These are phyloP conservation scores for Capronia epimyces DNA, from an alignment of 2,329 filamentous ascomycete species.

Conservation along the genomic window DNA sequence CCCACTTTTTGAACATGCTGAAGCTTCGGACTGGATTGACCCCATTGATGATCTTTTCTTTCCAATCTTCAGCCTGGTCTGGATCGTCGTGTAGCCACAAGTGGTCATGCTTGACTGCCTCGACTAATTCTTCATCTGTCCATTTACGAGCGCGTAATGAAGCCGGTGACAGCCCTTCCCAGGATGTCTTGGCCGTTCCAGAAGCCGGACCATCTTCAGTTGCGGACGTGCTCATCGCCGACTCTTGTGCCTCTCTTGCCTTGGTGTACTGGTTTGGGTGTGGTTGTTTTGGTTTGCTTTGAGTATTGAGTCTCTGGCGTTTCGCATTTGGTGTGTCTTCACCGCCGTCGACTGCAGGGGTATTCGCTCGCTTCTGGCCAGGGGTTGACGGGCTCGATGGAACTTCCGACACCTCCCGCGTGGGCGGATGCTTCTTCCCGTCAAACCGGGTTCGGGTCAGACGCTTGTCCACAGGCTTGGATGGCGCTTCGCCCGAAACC, in stretches of 20 bases:
- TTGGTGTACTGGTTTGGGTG: slow-evolving; percentile 28
- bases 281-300: slow-evolving; percentile 21
- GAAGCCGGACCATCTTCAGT: slow-evolving; percentile 6
- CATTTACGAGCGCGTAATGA: slow-evolving; percentile 21
- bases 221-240: slow-evolving; percentile 1
- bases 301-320: slow-evolving; percentile 22
- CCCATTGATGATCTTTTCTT: slow-evolving; percentile 25
- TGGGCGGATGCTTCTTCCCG: slow-evolving; percentile 26
- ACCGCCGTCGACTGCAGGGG: slow-evolving; percentile 14
- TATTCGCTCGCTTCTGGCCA: slow-evolving; percentile 16
- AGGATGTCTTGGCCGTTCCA: slow-evolving; percentile 4
- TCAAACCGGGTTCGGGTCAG: slow-evolving; percentile 25
- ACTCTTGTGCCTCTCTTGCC: slow-evolving; percentile 20
- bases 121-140: slow-evolving; percentile 26
- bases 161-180: slow-evolving; percentile 15
- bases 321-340: slow-evolving; percentile 23
- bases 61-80: slow-evolving; percentile 21
- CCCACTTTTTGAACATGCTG: slow-evolving; percentile 28
- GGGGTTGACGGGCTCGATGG: slow-evolving; percentile 21
- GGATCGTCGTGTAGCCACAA: slow-evolving; percentile 25
- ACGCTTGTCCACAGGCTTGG: slow-evolving; percentile 22
- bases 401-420: slow-evolving; percentile 24
- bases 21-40: slow-evolving; percentile 28
- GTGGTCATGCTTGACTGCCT: slow-evolving; percentile 24
- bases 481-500: slow-evolving; percentile 13